phyloP scores from a whole-genome alignment of 2,329 filamentous ascomycete species.

The Phyllosticta citriasiana region DNA sequence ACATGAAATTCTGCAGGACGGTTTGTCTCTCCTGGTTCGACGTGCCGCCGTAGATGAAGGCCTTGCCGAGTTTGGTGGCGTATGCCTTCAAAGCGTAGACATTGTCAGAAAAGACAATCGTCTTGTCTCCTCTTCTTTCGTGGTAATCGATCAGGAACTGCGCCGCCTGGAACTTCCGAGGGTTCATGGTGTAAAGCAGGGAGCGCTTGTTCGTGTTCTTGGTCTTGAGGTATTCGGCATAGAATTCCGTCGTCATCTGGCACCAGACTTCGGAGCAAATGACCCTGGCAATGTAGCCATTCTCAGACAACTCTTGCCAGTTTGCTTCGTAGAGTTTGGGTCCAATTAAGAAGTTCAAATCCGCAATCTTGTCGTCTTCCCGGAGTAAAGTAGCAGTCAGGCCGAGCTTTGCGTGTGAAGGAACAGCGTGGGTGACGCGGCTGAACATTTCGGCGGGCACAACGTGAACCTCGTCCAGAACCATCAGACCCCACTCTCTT shows the following conservation, averaged over 20 bases:
- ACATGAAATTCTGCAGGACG: conserved; percentile 89
- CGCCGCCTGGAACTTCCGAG: conserved; percentile 90
- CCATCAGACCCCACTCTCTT: conserved; percentile 94
- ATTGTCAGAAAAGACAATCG: conserved; percentile 97
- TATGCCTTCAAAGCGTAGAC: conserved; percentile 86
- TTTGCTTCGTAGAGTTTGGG: conserved; percentile 98
- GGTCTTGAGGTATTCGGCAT: conserved; percentile 75
- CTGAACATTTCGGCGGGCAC: conserved; percentile 95
- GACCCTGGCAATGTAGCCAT: conserved; percentile 92
- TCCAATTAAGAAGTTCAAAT: conserved; percentile 94
- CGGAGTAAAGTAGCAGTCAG: conserved; percentile 86
- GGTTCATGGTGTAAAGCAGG: conserved; percentile 92
- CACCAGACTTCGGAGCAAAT: conserved; percentile 99
- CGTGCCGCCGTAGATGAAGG: conserved; percentile 86
- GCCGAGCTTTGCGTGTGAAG: conserved; percentile 89
- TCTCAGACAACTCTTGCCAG: conserved; percentile 96
- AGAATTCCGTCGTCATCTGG: conserved; percentile 97
- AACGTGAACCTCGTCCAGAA: conserved; percentile 95
- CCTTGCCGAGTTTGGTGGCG: conserved; percentile 72
- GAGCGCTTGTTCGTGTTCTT: conserved; percentile 54
- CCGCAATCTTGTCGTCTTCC: conserved; percentile 97
- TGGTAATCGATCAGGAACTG: conserved; percentile 99
- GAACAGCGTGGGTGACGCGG: conserved; percentile 85
- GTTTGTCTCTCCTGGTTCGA: conserved; percentile 74
- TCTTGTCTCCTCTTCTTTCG: conserved; percentile 87